Evolutionary conservation across 2,329 filamentous ascomycete genomes (phyloP), one percentile per base, ranked within the genome.

Genomic region (Xylariaceae sp.): DNA sequence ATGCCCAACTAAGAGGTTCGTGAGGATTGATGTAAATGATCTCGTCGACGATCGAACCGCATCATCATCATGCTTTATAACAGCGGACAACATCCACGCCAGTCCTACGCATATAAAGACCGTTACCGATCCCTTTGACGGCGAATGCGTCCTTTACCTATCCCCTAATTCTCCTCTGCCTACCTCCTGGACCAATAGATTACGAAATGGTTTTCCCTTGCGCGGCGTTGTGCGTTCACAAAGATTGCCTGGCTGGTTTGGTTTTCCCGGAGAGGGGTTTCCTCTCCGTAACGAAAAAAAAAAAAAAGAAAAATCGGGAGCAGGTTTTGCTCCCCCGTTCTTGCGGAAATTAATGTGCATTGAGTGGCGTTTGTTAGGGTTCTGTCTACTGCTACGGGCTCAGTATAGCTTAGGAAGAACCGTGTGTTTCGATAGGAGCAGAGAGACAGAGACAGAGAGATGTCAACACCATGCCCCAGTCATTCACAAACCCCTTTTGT

Each of bases 1-100:
- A 68, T 68, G 67, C 64, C 63, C 2, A 65, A 62, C 57, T 69
- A 55, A 65, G 45, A 31, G 0, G 4, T 4, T 3, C 2, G 31
- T 6, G n/a, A 29, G 39, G 30, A 8, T 39, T 45, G 32, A 19
- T 19, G 30, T 37, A n/a, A 37, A 32, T 31, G 12, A 39, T 48
- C 41, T 35, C 27, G 26, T 29, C 37, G 11, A 29, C 3, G 12
- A 27, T 26, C 41, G 37, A 30, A 19, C 50, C 39, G n/a, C 41
- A 11, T 47, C 19, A 19, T 44, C 46, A 19, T 47, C 12, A 47
- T 37, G 34, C 47, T 32, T 47, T 37, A 27, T 41, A 26, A 30
- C 34, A 27, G 32, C 39, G 9, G 47, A 48, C 3, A 49, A 40
- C 30, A 43, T 35, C 26, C 46, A 56, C 19, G 30, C 31, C 44